Evolutionary conservation across 2,329 filamentous ascomycete genomes (phyloP), one percentile per base, ranked within the genome.

Genomic region (Verticillium nonalfalfae): DNA sequence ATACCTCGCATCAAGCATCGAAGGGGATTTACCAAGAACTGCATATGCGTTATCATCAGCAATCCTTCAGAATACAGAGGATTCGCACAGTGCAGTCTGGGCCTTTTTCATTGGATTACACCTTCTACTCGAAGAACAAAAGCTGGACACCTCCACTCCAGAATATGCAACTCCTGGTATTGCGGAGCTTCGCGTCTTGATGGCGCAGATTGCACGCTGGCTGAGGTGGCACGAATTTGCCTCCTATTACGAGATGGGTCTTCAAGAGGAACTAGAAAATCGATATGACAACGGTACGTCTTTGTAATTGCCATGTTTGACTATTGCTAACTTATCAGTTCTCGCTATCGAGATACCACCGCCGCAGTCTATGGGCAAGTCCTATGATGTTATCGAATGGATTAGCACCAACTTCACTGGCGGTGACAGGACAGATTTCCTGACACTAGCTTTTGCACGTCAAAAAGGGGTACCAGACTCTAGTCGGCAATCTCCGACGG

Each of bases 41-140:
- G 72, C 76, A 10, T 88, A 89, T 1, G 90, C 87, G 68, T 78
- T 93, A 60, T 89, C 90, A 34, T 90, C 87, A 0, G 84, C 82
- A 2, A 61, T 76, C 2, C 74, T 74, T 57, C 76, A 81, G 59
- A 83, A 79, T 60, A 77, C 82, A 40, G 84, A 85, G 61, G 79
- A 81, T 58, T 83, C 86, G 54, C 80, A 83, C 61, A 87, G 81
- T 69, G 76, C 86, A 60, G 81, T 90, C 38, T 78, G 89, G 71
- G 84, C 90, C 69, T 81, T 90, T 59, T 83, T 94, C 40, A 79
- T 96, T 65, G 89, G 85, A 1, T 79, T 99, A 13, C 95, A 99
- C 75, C 79, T 98, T 3, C 78, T 96, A n/a, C 83, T 90, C 0
- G 94, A 99, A 72, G 95, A 99, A 72, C 83, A 90, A 64, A 98